Conservation (phyloP, 495 filamentous ascomycete genomes). For the Aspergillus bertholletiae region DNA sequence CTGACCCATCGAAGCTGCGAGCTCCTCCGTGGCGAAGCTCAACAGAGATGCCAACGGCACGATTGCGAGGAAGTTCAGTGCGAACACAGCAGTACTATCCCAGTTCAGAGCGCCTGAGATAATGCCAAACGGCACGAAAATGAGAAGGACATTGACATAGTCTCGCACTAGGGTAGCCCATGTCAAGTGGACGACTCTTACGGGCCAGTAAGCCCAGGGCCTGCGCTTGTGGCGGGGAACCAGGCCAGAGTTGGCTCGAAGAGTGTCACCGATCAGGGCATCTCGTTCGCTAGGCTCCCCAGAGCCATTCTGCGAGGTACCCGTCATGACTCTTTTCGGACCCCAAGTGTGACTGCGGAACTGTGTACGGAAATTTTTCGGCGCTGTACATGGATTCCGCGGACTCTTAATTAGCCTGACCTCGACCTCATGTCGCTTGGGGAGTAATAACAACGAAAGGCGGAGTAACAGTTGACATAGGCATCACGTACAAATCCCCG, state of each 20-base stretch:
- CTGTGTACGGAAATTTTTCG: slow-evolving; percentile 25
- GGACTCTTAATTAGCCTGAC: slow-evolving; percentile 6
- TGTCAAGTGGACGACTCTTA: slow-evolving; percentile 44
- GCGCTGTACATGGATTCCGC: slow-evolving; percentile 14
- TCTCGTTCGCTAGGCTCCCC: slow-evolving; percentile 29
- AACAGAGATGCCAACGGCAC: slow-evolving; percentile 88
- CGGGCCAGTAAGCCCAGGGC: slow-evolving; percentile 55
- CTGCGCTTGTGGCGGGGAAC: slow-evolving; percentile 33
- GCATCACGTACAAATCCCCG: neutral
- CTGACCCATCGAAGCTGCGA: slow-evolving; percentile 79
- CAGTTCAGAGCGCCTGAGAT: slow-evolving; percentile 67
- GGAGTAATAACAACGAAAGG: neutral
- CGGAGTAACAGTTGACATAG: neutral
- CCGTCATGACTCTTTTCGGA: slow-evolving; percentile 28
- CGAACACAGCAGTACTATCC: slow-evolving; percentile 75
- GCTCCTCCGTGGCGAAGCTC: slow-evolving; percentile 93
- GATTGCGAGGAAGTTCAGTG: slow-evolving; percentile 93
- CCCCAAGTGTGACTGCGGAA: slow-evolving; percentile 35
- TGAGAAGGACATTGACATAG: slow-evolving; percentile 80
- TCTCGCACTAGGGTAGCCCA: slow-evolving; percentile 58
- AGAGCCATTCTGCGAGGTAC: slow-evolving; percentile 25
- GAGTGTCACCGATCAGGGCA: slow-evolving; percentile 24
- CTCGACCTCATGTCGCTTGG: neutral
- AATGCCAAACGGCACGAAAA: slow-evolving; percentile 90
- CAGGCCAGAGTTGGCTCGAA: slow-evolving; percentile 18